Conservation (phyloP, 2,329 filamentous ascomycete genomes). For the Cladobotryum protrusum region DNA sequence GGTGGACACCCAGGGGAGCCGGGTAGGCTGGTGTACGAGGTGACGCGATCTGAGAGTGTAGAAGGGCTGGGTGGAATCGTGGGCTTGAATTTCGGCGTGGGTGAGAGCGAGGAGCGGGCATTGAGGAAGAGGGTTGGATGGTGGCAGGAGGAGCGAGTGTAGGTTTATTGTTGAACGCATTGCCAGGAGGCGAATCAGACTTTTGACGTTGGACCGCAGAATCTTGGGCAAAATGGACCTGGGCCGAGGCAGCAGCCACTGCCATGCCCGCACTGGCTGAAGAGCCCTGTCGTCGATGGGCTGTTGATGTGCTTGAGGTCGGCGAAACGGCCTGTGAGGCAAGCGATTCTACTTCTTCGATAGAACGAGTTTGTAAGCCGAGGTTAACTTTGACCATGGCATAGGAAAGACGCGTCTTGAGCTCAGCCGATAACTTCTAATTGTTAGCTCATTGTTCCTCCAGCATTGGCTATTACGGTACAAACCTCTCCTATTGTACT, state of each 20-base stretch:
- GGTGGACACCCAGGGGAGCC: slow-evolving; percentile 22
- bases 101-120: slow-evolving; percentile 28
- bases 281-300: slow-evolving; percentile 45
- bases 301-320: slow-evolving; percentile 50
- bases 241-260: slow-evolving; percentile 25
- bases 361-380: slow-evolving; percentile 73
- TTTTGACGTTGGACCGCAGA: slow-evolving; percentile 18
- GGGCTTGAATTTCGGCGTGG: slow-evolving; percentile 47
- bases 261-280: slow-evolving; percentile 49
- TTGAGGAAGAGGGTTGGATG: slow-evolving; percentile 43
- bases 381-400: slow-evolving; percentile 91
- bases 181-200: slow-evolving; percentile 32
- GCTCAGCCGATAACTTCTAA: slow-evolving; percentile 63
- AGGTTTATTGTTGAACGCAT: slow-evolving; percentile 28
- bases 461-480: slow-evolving; percentile 13
- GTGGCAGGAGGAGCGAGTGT: slow-evolving; percentile 48
- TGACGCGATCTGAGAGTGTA: slow-evolving; percentile 44
- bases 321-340: slow-evolving; percentile 64
- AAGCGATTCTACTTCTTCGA: slow-evolving; percentile 71
- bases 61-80: slow-evolving; percentile 42
- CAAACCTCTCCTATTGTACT: slow-evolving; percentile 74
- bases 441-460: slow-evolving; percentile 13
- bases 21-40: slow-evolving; percentile 37
- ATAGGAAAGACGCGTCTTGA: slow-evolving; percentile 81
- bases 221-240: slow-evolving; percentile 21